phyloP scores from a whole-genome alignment of 179 eudicot species.

The Spergularia azorica region DNA sequence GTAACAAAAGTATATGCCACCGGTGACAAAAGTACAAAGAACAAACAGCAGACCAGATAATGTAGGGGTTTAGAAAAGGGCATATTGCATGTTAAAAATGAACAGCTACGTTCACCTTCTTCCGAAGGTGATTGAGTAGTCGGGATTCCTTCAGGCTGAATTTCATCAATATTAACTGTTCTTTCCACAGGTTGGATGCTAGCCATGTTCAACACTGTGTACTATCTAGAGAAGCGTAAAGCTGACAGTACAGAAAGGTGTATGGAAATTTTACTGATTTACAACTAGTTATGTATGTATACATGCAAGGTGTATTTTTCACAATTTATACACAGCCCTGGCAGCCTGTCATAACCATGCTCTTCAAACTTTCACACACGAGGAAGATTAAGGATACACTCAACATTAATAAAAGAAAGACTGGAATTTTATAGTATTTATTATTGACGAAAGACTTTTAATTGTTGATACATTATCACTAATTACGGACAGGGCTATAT shows the following conservation, averaged over 20 bases:
- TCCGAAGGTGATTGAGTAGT: not conserved
- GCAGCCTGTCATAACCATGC: too few species aligned
- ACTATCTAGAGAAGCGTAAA: not conserved
- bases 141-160: not conserved
- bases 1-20: slow-evolving; percentile 9
- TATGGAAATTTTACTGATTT: not conserved
- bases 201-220: not conserved
- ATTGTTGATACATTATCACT: too few species aligned
- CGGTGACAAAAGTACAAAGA: not conserved
- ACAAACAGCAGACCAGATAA: not conserved
- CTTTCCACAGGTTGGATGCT: not conserved
- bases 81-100: not conserved
- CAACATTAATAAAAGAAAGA: not conserved
- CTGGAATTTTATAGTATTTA: not conserved
- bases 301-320: too few species aligned
- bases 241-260: not conserved
- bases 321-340: too few species aligned
- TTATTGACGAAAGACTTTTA: too few species aligned
- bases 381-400: too few species aligned
- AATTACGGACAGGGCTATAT: too few species aligned
- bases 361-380: too few species aligned
- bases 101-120: not conserved
- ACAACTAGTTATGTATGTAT: too few species aligned
- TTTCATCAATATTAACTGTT: not conserved
- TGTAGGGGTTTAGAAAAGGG: not conserved